Conservation (phyloP, 768 basidiomycete species). For the Cyclocybe cylindracea region DNA sequence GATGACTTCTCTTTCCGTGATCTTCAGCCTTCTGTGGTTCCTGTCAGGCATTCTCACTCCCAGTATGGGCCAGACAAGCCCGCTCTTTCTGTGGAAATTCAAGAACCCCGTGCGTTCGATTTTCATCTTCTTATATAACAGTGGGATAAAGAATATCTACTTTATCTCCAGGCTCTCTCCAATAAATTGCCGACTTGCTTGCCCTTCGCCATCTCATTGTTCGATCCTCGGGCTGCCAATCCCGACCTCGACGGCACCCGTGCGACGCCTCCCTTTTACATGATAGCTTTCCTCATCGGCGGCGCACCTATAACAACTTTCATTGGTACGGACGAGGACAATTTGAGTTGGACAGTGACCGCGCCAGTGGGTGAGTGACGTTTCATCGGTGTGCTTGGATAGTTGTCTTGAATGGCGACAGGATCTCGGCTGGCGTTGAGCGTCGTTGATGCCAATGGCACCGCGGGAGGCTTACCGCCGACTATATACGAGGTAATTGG, state of each 20-base stretch:
- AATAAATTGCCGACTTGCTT: constrained; percentile 27
- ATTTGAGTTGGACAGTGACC: constrained; percentile 43
- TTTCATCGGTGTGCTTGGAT: neutral
- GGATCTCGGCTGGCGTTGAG: constrained; percentile 44
- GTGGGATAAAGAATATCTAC: neutral
- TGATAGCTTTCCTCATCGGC: constrained; percentile 41
- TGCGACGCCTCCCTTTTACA: constrained; percentile 38
- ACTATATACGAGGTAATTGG: constrained; percentile 35
- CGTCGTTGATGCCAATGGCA: constrained; percentile 45
- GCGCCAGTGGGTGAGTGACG: constrained; percentile 38
- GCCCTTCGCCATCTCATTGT: constrained; percentile 16
- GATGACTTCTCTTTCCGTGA: neutral
- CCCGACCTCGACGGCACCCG: constrained; percentile 12
- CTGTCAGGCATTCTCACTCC: constrained; percentile 1
- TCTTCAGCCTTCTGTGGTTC: neutral
- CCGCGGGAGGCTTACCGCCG: constrained; percentile 40
- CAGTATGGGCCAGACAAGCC: constrained; percentile 11
- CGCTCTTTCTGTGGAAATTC: constrained; percentile 22
- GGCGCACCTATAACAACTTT: constrained; percentile 34
- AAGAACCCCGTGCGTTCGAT: constrained; percentile 9
- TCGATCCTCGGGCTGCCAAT: constrained; percentile 22
- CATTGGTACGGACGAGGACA: constrained; percentile 35
- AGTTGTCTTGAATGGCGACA: constrained; percentile 15
- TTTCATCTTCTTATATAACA: neutral
- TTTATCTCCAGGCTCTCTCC: constrained; percentile 12